Conservation (phyloP, 208 protist species). For the Histomonas meleagridis region DNA sequence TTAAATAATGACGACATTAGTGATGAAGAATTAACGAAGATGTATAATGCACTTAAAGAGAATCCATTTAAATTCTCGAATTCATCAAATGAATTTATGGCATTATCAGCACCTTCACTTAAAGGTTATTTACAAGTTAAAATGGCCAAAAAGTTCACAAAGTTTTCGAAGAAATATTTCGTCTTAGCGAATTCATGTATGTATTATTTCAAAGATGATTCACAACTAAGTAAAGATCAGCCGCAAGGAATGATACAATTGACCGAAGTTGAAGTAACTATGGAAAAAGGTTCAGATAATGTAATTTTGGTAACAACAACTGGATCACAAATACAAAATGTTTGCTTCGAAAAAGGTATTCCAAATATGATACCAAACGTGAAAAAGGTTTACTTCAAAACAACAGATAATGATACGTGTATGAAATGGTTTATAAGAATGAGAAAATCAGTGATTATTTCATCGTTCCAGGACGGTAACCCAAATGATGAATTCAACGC, state of each 20-base stretch:
- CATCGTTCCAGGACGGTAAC: too few relatives aligned
- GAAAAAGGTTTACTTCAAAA: too few relatives aligned
- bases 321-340: background rate
- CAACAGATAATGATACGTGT: too few relatives aligned
- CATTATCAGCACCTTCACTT: background rate
- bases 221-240: background rate
- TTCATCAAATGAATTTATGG: background rate
- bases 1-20: conserved; percentile 37
- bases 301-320: too few relatives aligned
- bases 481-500: too few relatives aligned
- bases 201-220: conserved; percentile 22
- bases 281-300: too few relatives aligned
- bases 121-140: background rate
- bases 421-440: too few relatives aligned
- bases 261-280: background rate
- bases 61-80: background rate
- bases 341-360: background rate
- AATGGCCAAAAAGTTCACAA: background rate
- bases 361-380: too few relatives aligned
- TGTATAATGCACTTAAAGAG: background rate
- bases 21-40: background rate
- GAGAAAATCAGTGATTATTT: too few relatives aligned
- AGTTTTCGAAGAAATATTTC: background rate
- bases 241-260: background rate
- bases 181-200: background rate